Evolutionary conservation across 331 rosid genomes (phyloP).

Genomic region (Telfairia occidentalis): DNA sequence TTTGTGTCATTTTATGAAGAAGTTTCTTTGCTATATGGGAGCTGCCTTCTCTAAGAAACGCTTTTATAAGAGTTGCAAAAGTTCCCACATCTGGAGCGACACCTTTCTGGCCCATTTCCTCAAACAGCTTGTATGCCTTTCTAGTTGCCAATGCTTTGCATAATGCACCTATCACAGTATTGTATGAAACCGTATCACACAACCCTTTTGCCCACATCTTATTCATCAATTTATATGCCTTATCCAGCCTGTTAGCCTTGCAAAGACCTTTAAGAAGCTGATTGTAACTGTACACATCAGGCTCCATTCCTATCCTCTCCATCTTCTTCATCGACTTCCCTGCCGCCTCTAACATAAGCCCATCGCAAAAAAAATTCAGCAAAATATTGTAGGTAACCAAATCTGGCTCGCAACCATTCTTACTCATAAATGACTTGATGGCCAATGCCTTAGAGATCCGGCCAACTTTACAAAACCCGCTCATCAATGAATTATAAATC

Average conservation of each 20-base stretch:
- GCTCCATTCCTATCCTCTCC: conserved; percentile 60
- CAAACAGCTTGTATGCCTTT: conserved; percentile 58
- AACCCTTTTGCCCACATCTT: conserved; percentile 52
- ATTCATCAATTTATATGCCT: conserved; percentile 49
- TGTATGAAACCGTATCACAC: conserved; percentile 73
- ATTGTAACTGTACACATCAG: conserved; percentile 71
- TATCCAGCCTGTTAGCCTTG: conserved; percentile 43
- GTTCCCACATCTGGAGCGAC: conserved; percentile 67
- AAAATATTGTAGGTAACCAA: conserved; percentile 71
- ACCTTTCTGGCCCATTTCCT: conserved; percentile 68
- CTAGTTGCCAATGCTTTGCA: conserved; percentile 38
- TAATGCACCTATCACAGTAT: conserved; percentile 54
- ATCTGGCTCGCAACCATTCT: conserved; percentile 62
- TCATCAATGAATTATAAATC: conserved; percentile 63
- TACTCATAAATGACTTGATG: conserved; percentile 59
- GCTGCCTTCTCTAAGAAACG: conserved; percentile 54
- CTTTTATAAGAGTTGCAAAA: conserved; percentile 58
- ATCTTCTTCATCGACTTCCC: conserved; percentile 52
- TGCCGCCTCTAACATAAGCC: conserved; percentile 52
- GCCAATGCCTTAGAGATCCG: conserved; percentile 55
- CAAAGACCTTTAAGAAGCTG: conserved; percentile 65
- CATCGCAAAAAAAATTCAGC: conserved; percentile 69
- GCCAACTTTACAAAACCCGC: conserved; percentile 61
- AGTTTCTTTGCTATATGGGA: conserved; percentile 49
- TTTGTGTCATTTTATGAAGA: conserved; percentile 50